These are phyloP conservation scores for Vigna trinervia DNA, from an alignment of 306 rosid genomes.

Conservation along the genomic window DNA sequence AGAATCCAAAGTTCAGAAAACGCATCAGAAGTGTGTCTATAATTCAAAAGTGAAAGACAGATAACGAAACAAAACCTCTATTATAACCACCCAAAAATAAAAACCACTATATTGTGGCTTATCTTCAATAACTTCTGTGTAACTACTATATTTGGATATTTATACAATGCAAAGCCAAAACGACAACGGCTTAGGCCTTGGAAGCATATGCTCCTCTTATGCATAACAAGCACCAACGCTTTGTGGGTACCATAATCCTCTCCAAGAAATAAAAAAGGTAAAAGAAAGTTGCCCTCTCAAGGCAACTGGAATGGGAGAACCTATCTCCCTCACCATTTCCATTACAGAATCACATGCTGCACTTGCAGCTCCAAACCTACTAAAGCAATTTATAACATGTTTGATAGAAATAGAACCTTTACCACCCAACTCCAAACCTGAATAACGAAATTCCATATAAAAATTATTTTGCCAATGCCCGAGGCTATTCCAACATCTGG, in stretches of 20 bases:
- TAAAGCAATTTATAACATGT: slow-evolving; percentile 19
- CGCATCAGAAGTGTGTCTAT: not conserved
- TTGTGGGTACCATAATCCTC: slow-evolving; percentile 27
- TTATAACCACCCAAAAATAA: slow-evolving; percentile 10
- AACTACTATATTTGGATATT: slow-evolving; percentile 45
- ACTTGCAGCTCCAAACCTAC: slow-evolving; percentile 45
- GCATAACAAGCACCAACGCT: slow-evolving; percentile 44
- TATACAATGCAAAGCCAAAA: slow-evolving; percentile 43
- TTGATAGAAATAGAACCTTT: slow-evolving; percentile 22
- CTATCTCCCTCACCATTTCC: slow-evolving; percentile 45
- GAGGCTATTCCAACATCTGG: slow-evolving; percentile 31
- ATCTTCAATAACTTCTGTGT: slow-evolving; percentile 39
- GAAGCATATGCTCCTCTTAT: slow-evolving; percentile 44
- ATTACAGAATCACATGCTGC: slow-evolving; percentile 37
- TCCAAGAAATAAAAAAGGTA: not conserved
- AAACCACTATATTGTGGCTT: slow-evolving; percentile 42
- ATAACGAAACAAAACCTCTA: slow-evolving; percentile 9
- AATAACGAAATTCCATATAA: slow-evolving; percentile 38
- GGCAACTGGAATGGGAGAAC: slow-evolving; percentile 42
- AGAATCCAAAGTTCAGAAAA: not conserved
- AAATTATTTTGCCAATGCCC: not conserved
- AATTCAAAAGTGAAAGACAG: slow-evolving; percentile 29
- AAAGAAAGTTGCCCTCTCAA: slow-evolving; percentile 15
- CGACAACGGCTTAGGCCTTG: slow-evolving; percentile 41
- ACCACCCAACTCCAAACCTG: slow-evolving; percentile 43